Conservation (phyloP, 179 eudicot species). For the Patellifolia procumbens region DNA sequence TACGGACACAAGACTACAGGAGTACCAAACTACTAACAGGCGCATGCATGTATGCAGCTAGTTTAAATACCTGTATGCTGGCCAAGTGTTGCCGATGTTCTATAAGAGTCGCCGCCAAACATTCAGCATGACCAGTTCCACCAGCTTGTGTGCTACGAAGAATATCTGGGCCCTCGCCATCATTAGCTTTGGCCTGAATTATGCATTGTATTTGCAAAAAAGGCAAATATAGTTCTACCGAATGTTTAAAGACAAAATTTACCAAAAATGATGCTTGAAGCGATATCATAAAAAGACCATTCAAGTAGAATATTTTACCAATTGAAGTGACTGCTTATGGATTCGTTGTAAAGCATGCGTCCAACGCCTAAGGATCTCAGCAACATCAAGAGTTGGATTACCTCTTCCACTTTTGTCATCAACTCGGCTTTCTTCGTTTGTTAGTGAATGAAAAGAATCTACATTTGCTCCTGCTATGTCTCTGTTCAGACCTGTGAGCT, state of each 20-base stretch:
- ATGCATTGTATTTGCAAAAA: constrained; percentile 16
- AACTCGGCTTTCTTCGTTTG: constrained; percentile 53
- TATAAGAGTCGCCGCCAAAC: constrained; percentile 83
- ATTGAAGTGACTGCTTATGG: constrained; percentile 90
- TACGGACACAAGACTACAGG: too few relatives aligned
- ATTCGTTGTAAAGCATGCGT: constrained; percentile 96
- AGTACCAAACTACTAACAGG: not conserved
- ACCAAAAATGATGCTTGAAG: not conserved
- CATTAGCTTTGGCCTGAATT: constrained; percentile 81
- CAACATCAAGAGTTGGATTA: constrained; percentile 89
- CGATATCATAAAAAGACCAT: not conserved
- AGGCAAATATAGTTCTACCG: not conserved
- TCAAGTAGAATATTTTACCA: constrained; percentile 48
- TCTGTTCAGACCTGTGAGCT: constrained; percentile 39
- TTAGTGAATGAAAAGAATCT: constrained; percentile 46
- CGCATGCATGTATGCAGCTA: not conserved
- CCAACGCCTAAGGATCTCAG: constrained; percentile 95
- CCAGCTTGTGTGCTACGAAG: constrained; percentile 70
- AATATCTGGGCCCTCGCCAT: constrained; percentile 98
- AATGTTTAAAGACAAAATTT: not conserved
- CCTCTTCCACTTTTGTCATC: constrained; percentile 82
- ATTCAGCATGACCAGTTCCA: constrained; percentile 82
- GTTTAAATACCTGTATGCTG: constrained; percentile 76
- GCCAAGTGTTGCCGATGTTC: constrained; percentile 95
- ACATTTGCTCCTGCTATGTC: constrained; percentile 43